Conservation (phyloP, 1,284 basidiomycete species). For the Phaffia rhodozyma region DNA sequence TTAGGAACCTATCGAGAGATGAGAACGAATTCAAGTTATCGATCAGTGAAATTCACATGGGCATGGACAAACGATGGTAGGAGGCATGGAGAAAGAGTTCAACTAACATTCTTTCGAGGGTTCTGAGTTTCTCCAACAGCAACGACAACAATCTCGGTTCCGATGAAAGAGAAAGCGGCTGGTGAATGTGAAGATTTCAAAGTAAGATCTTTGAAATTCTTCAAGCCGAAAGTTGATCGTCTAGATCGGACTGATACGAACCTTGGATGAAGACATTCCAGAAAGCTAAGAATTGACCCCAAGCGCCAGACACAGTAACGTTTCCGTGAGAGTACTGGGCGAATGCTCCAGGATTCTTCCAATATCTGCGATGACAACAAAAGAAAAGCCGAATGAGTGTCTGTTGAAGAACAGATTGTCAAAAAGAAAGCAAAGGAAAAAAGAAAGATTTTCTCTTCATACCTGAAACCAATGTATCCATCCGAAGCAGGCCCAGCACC, state of each 20-base stretch:
- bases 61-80: neutral
- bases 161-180: constrained; percentile 25
- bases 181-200: too few relatives aligned
- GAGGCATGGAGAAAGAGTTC: constrained; percentile 2
- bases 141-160: constrained; percentile 42
- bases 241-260: too few relatives aligned
- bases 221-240: too few relatives aligned
- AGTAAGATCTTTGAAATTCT: too few relatives aligned
- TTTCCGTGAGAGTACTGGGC: constrained; percentile 15
- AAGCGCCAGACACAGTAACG: constrained; percentile 22
- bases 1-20: constrained; percentile 46
- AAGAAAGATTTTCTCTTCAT: constrained; percentile 47
- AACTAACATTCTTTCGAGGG: constrained; percentile 22
- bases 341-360: constrained; percentile 53
- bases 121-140: constrained; percentile 22
- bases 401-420: neutral
- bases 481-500: constrained; percentile 28
- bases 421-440: constrained; percentile 39
- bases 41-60: constrained; percentile 55
- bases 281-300: constrained; percentile 26
- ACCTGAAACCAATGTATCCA: constrained; percentile 45
- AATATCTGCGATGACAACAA: constrained; percentile 45
- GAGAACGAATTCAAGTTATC: constrained; percentile 59
- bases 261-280: constrained; percentile 24
- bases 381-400: constrained; percentile 37